Percentiles rank a stretch among this genome's conserved stretches.
Conservation (phyloP, 2,329 filamentous ascomycete species). For the Cladosporium sp. region DNA sequence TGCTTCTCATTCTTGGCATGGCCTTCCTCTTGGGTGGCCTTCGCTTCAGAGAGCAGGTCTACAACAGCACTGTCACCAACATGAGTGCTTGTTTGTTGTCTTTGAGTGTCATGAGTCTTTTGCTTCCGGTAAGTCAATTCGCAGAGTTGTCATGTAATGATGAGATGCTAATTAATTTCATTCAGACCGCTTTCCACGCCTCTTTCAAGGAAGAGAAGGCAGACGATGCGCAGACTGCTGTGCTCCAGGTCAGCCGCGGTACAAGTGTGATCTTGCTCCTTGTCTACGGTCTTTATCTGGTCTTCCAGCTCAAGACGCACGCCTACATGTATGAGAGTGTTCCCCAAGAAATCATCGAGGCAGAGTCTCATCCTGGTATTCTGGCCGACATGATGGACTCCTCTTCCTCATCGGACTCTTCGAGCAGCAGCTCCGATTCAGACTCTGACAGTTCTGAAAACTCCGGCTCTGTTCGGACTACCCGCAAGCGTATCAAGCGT, state of each 20-base stretch:
- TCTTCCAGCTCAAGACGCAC: constrained; percentile 91
- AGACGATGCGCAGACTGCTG: constrained; percentile 61
- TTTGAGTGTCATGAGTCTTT: constrained; percentile 81
- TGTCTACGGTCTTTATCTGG: constrained; percentile 76
- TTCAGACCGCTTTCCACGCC: constrained; percentile 83
- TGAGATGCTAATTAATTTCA: constrained; percentile 10
- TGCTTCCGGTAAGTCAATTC: constrained; percentile 62
- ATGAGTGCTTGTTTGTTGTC: constrained; percentile 93
- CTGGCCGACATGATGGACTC: constrained; percentile 77
- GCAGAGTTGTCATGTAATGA: not conserved
- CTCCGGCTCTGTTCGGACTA: constrained; percentile 50
- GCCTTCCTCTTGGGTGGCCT: constrained; percentile 82
- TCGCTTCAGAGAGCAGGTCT: constrained; percentile 86
- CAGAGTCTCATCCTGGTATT: constrained; percentile 81
- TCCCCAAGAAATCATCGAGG: constrained; percentile 87
- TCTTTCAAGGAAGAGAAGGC: constrained; percentile 56
- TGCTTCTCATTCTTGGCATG: constrained; percentile 88
- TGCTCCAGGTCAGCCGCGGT: constrained; percentile 80
- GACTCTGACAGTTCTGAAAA: constrained; percentile 64
- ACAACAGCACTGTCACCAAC: constrained; percentile 92
- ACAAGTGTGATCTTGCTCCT: constrained; percentile 82
- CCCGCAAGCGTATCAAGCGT: constrained; percentile 70
- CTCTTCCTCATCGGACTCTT: constrained; percentile 54
- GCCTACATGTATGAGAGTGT: constrained; percentile 90
- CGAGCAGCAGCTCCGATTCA: constrained; percentile 42